phyloP scores from a whole-genome alignment of 2,329 filamentous ascomycete species.

The Colletotrichum truncatum region DNA sequence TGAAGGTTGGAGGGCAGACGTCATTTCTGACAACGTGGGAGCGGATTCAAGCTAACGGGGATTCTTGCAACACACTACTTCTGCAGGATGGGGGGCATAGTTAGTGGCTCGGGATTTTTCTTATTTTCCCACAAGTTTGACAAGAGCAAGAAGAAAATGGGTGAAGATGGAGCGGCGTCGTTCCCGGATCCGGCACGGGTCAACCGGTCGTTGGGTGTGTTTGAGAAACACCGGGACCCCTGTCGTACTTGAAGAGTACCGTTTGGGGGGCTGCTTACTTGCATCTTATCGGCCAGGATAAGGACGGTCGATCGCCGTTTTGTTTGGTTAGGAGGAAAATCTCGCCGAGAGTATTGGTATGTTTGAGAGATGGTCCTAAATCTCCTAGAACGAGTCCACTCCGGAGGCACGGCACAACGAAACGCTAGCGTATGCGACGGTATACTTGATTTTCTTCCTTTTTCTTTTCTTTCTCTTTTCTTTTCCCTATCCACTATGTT shows the following conservation, averaged over 20 bases:
- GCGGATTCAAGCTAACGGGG: not conserved
- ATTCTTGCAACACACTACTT: not conserved
- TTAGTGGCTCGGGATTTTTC: slow-evolving; percentile 6
- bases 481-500: not conserved
- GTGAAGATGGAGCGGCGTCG: slow-evolving; percentile 13
- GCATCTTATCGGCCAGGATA: slow-evolving; percentile 6
- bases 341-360: not conserved
- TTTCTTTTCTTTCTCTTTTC: not conserved
- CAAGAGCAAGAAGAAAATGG: not conserved
- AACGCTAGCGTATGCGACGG: slow-evolving; percentile 9
- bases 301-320: not conserved
- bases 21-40: not conserved
- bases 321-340: not conserved
- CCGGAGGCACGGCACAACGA: not conserved
- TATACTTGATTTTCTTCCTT: not conserved
- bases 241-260: not conserved
- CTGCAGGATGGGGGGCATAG: not conserved
- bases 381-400: not conserved
- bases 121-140: not conserved
- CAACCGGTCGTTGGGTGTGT: slow-evolving; percentile 6
- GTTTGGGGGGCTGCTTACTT: not conserved
- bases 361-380: not conserved
- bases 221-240: not conserved
- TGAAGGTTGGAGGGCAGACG: not conserved
- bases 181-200: slow-evolving; percentile 9